Evolutionary conservation across 108 stramenopile species (phyloP).

Genomic region (Stephanodiscus triporus): DNA sequence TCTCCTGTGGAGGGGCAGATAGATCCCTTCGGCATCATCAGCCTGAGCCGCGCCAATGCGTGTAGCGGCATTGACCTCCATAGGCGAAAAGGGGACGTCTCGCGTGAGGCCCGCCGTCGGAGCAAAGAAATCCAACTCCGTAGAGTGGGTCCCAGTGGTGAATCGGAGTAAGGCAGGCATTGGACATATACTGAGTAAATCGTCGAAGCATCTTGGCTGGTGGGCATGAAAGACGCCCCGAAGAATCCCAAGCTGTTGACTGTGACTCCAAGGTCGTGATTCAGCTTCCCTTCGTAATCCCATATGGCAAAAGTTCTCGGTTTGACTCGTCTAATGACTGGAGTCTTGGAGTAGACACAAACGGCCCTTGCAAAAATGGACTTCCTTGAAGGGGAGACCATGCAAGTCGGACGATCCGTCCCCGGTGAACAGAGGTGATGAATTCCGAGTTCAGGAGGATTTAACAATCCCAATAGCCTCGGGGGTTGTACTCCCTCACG

Average conservation of each 20-base stretch:
- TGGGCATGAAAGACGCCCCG: neutral
- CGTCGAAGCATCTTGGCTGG: neutral
- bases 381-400: neutral
- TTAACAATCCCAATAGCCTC: too few relatives aligned
- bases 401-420: neutral
- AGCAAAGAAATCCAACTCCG: too few relatives aligned
- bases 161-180: too few relatives aligned
- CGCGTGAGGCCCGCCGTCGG: neutral
- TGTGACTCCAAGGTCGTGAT: neutral
- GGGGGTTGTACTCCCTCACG: neutral
- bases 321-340: constrained; percentile 1
- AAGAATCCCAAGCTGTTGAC: neutral
- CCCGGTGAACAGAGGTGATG: neutral
- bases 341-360: too few relatives aligned
- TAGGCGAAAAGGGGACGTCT: neutral
- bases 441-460: neutral
- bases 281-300: constrained; percentile 16
- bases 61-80: neutral
- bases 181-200: too few relatives aligned
- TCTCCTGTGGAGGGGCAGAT: neutral
- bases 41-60: too few relatives aligned
- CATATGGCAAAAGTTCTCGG: constrained; percentile 7
- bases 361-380: neutral
- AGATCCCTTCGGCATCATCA: constrained; percentile 6
- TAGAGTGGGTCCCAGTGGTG: too few relatives aligned